Evolutionary conservation across 495 filamentous ascomycete genomes (phyloP), one percentile per base, ranked within the genome.

Genomic region (Jackrogersella minutella): DNA sequence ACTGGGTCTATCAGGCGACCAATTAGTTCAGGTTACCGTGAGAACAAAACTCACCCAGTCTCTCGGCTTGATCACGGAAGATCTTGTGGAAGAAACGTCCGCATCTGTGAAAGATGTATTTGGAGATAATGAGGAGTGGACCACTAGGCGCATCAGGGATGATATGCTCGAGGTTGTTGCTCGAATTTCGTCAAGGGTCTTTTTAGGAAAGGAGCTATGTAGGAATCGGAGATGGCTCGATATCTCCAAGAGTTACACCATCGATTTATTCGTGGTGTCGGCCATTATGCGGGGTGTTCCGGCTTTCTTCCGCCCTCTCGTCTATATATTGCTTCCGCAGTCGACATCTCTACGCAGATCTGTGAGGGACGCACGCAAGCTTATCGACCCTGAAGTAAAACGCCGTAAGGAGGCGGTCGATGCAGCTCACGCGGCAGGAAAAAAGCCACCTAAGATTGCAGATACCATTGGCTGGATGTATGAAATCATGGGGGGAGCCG

Each of bases 41-140:
- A 80, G 74, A 46, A 71, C 72, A 16, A 78, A 81, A 59, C 62
- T 86, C 16, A 86, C 82, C 8, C 82, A 82, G 55, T 76, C 78
- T 0, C 78, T 85, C 17, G 76, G 73, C 54, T 65, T 79, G 44
- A 64, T 80, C 6, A 76, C 76, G 13, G 66, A 69, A 7, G 77
- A 77, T n/a, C 70, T 85, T 0, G 80, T 80, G 10, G 78, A 77
- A 36, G 79, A 84, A 62, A 77, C 80, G 0, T 66, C 74, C 7
- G 59, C 60, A 1, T 73, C 76, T 10, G 13, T 82, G 17, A 70
- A 79, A 47, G 76, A 80, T 19, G 71, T 77, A 6, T 77, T 79
- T 21, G 75, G 75, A 1, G 68, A 67, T 0, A 57, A 37, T 47
- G 22, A 63, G 19, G 64, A 62, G 34, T 73, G 69, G 66, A 43